These are phyloP conservation scores for Vitis rotundifolia DNA, from an alignment of 164 flowering plant species.

Conservation along the genomic window DNA sequence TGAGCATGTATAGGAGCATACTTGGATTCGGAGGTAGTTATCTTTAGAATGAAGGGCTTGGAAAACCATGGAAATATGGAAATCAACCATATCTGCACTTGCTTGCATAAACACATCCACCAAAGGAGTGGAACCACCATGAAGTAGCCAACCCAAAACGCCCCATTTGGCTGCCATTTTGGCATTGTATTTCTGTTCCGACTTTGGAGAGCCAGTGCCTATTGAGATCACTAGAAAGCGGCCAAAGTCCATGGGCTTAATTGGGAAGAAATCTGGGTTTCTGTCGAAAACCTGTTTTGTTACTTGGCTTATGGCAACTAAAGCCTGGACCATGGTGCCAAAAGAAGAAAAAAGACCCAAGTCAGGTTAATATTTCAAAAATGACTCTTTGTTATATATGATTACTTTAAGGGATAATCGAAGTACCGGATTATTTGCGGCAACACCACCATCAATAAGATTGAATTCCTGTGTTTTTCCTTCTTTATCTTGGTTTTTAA, in stretches of 20 bases:
- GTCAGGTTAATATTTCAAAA: neutral
- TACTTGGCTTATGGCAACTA: constrained; percentile 23
- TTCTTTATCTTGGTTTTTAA: too few relatives aligned
- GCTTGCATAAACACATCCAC: constrained; percentile 24
- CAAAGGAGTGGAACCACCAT: constrained; percentile 21
- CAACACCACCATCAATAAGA: neutral
- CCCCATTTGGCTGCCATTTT: constrained; percentile 27
- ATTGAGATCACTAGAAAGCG: constrained; percentile 29
- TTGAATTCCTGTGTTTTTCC: too few relatives aligned
- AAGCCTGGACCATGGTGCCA: constrained; percentile 12
- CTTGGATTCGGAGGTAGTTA: constrained; percentile 33
- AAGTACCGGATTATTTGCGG: neutral
- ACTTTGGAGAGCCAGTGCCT: constrained; percentile 28
- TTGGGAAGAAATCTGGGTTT: neutral
- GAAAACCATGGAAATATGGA: constrained; percentile 5
- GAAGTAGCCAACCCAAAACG: neutral
- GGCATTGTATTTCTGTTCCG: constrained; percentile 23
- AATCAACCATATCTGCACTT: constrained; percentile 14
- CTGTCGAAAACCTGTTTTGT: constrained; percentile 5
- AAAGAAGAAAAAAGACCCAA: neutral
- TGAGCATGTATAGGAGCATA: neutral
- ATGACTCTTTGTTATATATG: neutral
- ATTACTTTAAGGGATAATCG: too few relatives aligned
- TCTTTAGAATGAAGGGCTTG: constrained; percentile 10
- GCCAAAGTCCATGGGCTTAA: constrained; percentile 12